Evolutionary conservation across 164 flowering plant species (phyloP), one percentile per base, ranked within the genome.

Genomic region (Liquidambar formosana): DNA sequence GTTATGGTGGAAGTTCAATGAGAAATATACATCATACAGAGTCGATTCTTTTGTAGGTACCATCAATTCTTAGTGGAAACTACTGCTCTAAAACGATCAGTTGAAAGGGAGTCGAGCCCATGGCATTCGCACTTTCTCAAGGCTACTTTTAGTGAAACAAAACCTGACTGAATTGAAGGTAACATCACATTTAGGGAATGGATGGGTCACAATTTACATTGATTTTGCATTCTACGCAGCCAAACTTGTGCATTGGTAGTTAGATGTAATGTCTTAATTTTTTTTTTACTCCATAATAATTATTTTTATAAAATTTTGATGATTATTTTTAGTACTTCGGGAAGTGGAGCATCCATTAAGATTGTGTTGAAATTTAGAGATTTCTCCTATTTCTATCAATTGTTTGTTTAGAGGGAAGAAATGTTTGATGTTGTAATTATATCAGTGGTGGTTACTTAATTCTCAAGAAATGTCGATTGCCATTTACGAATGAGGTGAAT

Each of bases 201-300:
- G 45, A 5, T n/a, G n/a, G n/a, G 10, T 43, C 21, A 43, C 4
- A 9, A 15, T 9, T 12, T 33, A 33, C 41, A 33, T 33, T 33
- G 41, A 33, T 33, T 33, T 33, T 33, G 41, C 41, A 2, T 33
- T 33, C 41, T 33, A 33, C 6, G 41, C 41, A 2, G 28, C 28
- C 19, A 15, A 61, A 27, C 18, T 23, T 33, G 63, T 44, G 61
- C 63, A 45, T 57, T 1, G 11, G 46, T 21, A 18, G 51, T 26
- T 67, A 47, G 62, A 45, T 57, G 63, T 67, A 57, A 21, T 19
- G 18, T 45, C 25, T 25, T 63, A 46, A 48, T 25, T 57, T 25
- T 57, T 57, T 57, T 57, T 19, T 57, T 57, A 9, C n/a, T n/a
- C n/a, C n/a, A n/a, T n/a, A 5, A 21, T 10, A 6, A 2, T 12